Percentiles rank a stretch among this genome's conserved stretches.
Evolutionary conservation across 192 early-diverging fungal species (phyloP).

Genomic region (Podila epigama): DNA sequence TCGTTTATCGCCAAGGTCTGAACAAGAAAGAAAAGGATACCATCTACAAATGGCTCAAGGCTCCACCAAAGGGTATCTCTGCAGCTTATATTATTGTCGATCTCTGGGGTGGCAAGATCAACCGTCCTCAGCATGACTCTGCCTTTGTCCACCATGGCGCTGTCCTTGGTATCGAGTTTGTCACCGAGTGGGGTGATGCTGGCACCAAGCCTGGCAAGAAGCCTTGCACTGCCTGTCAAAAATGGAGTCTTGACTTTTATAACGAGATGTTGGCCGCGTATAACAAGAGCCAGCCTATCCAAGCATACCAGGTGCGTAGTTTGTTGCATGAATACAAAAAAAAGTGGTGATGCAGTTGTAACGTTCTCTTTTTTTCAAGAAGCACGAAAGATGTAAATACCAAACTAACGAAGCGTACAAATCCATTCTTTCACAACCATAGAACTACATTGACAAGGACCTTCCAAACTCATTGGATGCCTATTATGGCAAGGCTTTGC

Average conservation of each 20-base stretch:
- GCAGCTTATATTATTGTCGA: conserved; percentile 49
- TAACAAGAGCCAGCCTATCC: conserved; percentile 9
- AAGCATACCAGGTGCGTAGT: conserved; percentile 27
- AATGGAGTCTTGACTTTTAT: conserved; percentile 44
- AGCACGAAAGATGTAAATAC: no score
- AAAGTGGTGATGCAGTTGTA: not conserved
- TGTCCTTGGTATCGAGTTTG: conserved; percentile 48
- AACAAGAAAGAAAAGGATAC: conserved; percentile 24
- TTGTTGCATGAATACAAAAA: not conserved
- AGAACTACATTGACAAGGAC: conserved; percentile 53
- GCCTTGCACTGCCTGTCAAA: conserved; percentile 24
- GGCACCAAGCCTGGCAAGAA: conserved; percentile 35
- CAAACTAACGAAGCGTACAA: no score
- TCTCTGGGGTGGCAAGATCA: conserved; percentile 45
- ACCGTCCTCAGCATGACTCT: conserved; percentile 2
- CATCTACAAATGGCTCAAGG: conserved; percentile 28
- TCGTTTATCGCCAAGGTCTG: conserved; percentile 28
- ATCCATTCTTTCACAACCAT: no score
- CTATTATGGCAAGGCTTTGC: conserved; percentile 46
- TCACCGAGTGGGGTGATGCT: conserved; percentile 31
- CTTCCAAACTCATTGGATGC: conserved; percentile 41
- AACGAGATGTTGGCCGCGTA: conserved; percentile 40
- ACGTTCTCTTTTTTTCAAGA: no score
- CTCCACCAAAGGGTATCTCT: conserved; percentile 6
- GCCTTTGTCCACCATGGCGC: conserved; percentile 49